Percentiles rank a stretch among this genome's conserved stretches.
Evolutionary conservation across 192 early-diverging fungal species (phyloP).

Genomic region (Phycomyces nitens): DNA sequence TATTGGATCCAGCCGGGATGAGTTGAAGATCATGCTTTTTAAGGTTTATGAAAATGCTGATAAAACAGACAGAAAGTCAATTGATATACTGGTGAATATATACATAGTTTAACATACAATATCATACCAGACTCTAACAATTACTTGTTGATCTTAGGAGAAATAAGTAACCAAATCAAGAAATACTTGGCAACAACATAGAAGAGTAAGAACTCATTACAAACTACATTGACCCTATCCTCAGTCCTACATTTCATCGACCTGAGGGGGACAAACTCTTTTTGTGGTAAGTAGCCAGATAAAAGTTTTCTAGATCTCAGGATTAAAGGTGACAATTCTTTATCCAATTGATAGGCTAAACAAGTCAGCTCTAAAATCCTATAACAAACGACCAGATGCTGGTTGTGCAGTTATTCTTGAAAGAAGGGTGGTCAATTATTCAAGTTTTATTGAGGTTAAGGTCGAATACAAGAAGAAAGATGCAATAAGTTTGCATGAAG

Average conservation of each 20-base stretch:
- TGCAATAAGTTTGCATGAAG: not conserved
- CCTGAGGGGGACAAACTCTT: not conserved
- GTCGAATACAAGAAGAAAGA: constrained; percentile 7
- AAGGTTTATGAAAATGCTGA: not conserved
- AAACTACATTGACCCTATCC: not conserved
- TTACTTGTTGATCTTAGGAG: not conserved
- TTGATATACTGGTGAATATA: not conserved
- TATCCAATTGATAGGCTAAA: constrained; percentile 12
- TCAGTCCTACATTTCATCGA: not conserved
- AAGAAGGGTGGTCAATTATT: not conserved
- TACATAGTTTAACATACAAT: not conserved
- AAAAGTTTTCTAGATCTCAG: not conserved
- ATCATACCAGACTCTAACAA: not conserved
- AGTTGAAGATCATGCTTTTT: not conserved
- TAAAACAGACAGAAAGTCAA: not conserved
- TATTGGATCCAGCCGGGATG: not conserved
- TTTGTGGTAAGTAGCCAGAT: constrained; percentile 2
- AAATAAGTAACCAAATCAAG: not conserved
- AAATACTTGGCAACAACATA: not conserved
- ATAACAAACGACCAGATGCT: constrained; percentile 5
- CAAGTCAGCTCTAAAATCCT: not conserved
- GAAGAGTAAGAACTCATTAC: not conserved
- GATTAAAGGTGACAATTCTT: constrained; percentile 2
- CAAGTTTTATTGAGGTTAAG: constrained; percentile 7
- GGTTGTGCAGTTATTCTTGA: not conserved